Percentiles rank a stretch among this genome's conserved stretches.
Conservation (phyloP, 768 basidiomycete genomes). For the Russula vinacea region DNA sequence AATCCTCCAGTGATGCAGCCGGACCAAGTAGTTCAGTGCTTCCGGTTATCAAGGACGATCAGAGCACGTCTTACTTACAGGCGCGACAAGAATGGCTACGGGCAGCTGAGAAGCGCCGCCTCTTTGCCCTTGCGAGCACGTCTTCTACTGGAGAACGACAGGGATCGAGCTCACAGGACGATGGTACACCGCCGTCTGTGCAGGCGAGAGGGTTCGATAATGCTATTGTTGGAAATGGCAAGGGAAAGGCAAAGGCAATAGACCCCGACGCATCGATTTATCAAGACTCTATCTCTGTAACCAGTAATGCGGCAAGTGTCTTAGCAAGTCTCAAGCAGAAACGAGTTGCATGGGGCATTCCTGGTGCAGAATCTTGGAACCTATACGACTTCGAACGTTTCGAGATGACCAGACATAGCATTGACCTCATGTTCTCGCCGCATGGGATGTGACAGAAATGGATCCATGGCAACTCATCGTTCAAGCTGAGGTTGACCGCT, state of each 20-base stretch:
- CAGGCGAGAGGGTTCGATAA: not conserved
- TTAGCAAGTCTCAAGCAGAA: conserved; percentile 21
- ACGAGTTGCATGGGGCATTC: conserved; percentile 20
- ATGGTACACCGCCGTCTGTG: not conserved
- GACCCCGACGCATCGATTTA: not conserved
- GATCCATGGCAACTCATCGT: conserved; percentile 25
- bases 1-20: conserved; percentile 4
- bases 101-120: conserved; percentile 20
- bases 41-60: conserved; percentile 5
- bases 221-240: conserved; percentile 2
- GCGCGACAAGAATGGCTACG: conserved; percentile 16
- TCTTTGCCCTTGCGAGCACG: not conserved
- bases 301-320: not conserved
- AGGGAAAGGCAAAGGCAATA: conserved; percentile 28
- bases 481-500: conserved; percentile 17
- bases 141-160: conserved; percentile 7
- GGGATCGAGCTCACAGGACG: not conserved
- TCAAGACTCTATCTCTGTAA: not conserved
- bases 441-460: conserved; percentile 17
- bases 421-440: conserved; percentile 26
- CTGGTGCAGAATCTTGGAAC: conserved; percentile 23
- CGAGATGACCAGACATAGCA: conserved; percentile 24
- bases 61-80: conserved; percentile 10
- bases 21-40: conserved; percentile 9
- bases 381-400: conserved; percentile 28